Base-by-base conservation (phyloP, 2,329 filamentous ascomycete species). In the Cercospora zeina region DNA sequence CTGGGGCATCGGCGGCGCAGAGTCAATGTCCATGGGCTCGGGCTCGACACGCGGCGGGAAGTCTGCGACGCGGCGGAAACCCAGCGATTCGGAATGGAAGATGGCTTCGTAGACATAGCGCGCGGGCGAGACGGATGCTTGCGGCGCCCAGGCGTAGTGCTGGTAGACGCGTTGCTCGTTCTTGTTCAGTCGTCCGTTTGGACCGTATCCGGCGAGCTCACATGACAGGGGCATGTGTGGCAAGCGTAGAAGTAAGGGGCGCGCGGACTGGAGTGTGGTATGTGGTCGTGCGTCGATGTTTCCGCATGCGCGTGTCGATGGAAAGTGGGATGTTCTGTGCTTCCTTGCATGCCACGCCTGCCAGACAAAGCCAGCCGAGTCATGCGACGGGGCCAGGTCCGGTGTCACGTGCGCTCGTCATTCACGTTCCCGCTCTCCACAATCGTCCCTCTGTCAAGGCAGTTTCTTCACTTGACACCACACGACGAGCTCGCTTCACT, bases 1-100 rank as follows among this genome's bases (percentile, higher is more conserved):
- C 27, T 19, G 56, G 34, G 33, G 1, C n/a, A 39, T 37, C 36
- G 19, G 21, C n/a, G 36, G 53, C 36, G 33, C 19, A 11, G 53
- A 54, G 19, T 60, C 58, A 34, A 60, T 45, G 8, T 45, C 49
- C 58, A 60, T 60, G 11, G 33, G 53, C 53, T 55, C 53, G 11
- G 58, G 47, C 36, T 16, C 33, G 11, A 27, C 33, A 16, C 39
- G 37, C 54, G 37, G n/a, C 13, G 54, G 56, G 37, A 54, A 54
- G 49, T 39, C 34, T 27, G 34, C 24, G 49, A 45, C n/a, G 13
- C 24, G 24, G 21, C 21, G 49, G n/a, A 19, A 30, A n/a, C 58
- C 58, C 34, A 55, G 37, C 11, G n/a, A 47, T 14, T 13, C 4
- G 5, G 58, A 21, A 27, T 59, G 49, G 58, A 55, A 60, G 16